phyloP scores from a whole-genome alignment of 345 rosid species.

The Noccaea bulbosa region DNA sequence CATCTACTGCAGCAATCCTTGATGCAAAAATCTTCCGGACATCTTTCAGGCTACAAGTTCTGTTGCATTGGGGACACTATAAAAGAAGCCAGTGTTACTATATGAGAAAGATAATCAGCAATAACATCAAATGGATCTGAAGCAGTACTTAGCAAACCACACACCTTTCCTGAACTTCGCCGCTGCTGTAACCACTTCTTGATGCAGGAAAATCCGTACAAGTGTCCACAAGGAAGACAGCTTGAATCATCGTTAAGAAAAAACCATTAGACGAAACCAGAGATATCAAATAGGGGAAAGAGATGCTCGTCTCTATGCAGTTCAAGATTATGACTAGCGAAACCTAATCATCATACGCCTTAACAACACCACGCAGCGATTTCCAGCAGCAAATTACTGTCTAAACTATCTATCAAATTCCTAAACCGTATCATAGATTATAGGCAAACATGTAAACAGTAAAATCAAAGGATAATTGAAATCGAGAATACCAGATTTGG shows the following conservation, averaged over 20 bases:
- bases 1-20: constrained; percentile 72
- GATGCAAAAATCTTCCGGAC: constrained; percentile 77
- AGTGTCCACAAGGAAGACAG: constrained; percentile 93
- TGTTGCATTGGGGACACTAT: constrained; percentile 92
- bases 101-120: not conserved
- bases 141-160: constrained; percentile 35
- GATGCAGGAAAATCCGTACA: constrained; percentile 84
- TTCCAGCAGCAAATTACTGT: not conserved
- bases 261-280: not conserved
- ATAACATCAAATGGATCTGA: not conserved
- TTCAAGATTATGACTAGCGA: not conserved
- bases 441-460: no score
- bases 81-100: constrained; percentile 5
- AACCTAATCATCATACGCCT: constrained; percentile 10
- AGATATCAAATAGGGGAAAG: not conserved
- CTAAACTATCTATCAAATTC: not conserved
- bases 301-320: not conserved
- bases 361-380: not conserved
- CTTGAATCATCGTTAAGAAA: constrained; percentile 43
- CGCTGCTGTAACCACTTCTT: constrained; percentile 70
- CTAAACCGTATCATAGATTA: constrained; percentile 26
- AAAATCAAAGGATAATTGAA: not conserved
- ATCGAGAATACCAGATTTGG: constrained; percentile 60
- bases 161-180: constrained; percentile 63
- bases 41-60: constrained; percentile 58